phyloP scores from a whole-genome alignment of 2,329 filamentous ascomycete species.

The Neoascochyta sp. region DNA sequence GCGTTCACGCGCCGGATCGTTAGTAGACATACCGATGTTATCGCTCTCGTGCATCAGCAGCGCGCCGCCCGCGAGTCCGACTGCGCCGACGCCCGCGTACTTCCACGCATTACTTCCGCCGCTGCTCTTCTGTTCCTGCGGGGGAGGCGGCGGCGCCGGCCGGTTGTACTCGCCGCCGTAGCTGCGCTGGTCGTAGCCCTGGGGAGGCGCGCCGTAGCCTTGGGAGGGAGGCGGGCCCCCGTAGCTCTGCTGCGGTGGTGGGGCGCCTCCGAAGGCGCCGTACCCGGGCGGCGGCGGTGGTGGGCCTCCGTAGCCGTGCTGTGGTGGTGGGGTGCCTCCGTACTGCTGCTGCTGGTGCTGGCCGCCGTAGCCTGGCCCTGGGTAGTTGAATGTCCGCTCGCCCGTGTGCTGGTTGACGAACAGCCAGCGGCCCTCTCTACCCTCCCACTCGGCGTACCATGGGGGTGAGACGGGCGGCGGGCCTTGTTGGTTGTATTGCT shows the following conservation, averaged over 20 bases:
- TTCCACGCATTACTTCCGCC: conserved; percentile 24
- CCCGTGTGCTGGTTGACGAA: conserved; percentile 26
- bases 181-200: conserved; percentile 14
- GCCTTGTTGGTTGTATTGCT: conserved; percentile 11
- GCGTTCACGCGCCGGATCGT: too few relatives aligned
- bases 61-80: conserved; percentile 22
- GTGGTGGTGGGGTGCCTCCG: conserved; percentile 2
- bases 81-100: conserved; percentile 23
- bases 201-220: conserved; percentile 3
- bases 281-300: conserved; percentile 11
- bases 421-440: conserved; percentile 20
- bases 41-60: conserved; percentile 26
- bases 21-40: conserved; percentile 23
- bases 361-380: conserved; percentile 10
- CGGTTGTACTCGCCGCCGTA: conserved; percentile 13
- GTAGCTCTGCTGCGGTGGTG: conserved; percentile 11
- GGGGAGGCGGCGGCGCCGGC: too few relatives aligned
- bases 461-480: conserved; percentile 26
- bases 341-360: conserved; percentile 16
- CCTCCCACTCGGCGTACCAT: conserved; percentile 23
- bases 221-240: too few relatives aligned
- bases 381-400: conserved; percentile 23
- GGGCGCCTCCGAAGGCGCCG: conserved; percentile 1
- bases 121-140: conserved; percentile 14
- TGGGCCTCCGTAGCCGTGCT: conserved; percentile 9